phyloP scores from a whole-genome alignment of 306 rosid species.

The Prunus salicina region DNA sequence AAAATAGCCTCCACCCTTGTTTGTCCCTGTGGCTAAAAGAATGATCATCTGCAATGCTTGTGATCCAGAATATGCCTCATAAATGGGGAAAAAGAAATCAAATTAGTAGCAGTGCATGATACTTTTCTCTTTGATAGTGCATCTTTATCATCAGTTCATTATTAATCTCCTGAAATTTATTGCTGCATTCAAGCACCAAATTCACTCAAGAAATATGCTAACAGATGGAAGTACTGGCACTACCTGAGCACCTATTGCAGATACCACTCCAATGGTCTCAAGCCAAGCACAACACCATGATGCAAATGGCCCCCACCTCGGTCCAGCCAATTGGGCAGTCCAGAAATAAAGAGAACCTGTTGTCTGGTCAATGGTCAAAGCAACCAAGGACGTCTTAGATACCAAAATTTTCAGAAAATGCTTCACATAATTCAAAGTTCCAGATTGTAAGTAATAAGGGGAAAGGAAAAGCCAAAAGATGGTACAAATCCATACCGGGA shows the following conservation, averaged over 20 bases:
- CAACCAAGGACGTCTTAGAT: not conserved
- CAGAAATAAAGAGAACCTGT: constrained; percentile 28
- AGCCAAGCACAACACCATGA: constrained; percentile 33
- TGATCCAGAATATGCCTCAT: constrained; percentile 24
- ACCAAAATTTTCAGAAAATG: not conserved
- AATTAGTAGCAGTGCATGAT: too few relatives aligned
- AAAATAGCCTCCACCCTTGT: constrained; percentile 28
- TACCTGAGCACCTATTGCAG: constrained; percentile 26
- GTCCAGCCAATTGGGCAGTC: constrained; percentile 29
- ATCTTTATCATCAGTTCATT: not conserved
- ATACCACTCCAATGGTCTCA: constrained; percentile 14
- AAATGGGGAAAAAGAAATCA: not conserved
- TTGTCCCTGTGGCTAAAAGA: constrained; percentile 22
- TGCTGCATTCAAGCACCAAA: not conserved
- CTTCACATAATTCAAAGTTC: too few relatives aligned
- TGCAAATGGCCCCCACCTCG: constrained; percentile 26
- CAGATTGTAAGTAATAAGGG: too few relatives aligned
- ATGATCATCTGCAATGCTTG: constrained; percentile 23
- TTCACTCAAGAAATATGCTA: not conserved
- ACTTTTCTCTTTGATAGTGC: too few relatives aligned
- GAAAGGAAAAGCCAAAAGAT: not conserved
- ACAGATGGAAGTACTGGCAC: not conserved
- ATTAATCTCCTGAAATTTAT: not conserved
- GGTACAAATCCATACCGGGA: not conserved
- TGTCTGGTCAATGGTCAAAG: constrained; percentile 8